Percentiles rank a stretch among this genome's conserved stretches.
phyloP scores from a whole-genome alignment of 164 flowering plant genomes.

The Sextonia rubra region DNA sequence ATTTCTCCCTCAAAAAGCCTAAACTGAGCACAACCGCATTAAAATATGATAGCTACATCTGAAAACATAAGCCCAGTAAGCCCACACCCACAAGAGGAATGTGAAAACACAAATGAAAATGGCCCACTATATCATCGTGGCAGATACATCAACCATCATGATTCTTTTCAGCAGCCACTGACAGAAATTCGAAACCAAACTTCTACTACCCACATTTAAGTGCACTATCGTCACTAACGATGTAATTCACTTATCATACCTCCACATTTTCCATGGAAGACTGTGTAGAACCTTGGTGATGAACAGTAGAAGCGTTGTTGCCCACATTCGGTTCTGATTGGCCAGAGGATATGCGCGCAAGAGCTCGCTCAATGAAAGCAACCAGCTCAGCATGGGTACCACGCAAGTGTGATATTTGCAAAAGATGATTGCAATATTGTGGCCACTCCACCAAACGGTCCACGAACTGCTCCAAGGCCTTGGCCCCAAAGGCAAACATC shows the following conservation, averaged over 20 bases:
- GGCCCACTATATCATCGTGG: too few relatives aligned
- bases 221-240: background rate
- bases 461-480: constrained; percentile 90
- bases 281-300: constrained; percentile 30
- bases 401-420: constrained; percentile 96
- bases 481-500: constrained; percentile 93
- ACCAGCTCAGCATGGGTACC: constrained; percentile 75
- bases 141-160: too few relatives aligned
- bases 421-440: constrained; percentile 93
- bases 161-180: too few relatives aligned
- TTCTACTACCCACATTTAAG: background rate
- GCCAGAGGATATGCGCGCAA: constrained; percentile 66
- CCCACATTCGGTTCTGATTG: constrained; percentile 55
- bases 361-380: constrained; percentile 76
- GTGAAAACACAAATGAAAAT: too few relatives aligned
- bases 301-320: constrained; percentile 38
- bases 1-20: too few relatives aligned
- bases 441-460: constrained; percentile 98
- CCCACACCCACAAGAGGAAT: too few relatives aligned
- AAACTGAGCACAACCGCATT: too few relatives aligned
- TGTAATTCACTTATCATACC: constrained; percentile 16
- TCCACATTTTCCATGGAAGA: constrained; percentile 28
- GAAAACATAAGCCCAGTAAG: too few relatives aligned
- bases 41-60: too few relatives aligned
- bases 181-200: too few relatives aligned